These are phyloP conservation scores for Podospora fimiseda DNA, from an alignment of 495 filamentous ascomycete species.

Conservation along the genomic window DNA sequence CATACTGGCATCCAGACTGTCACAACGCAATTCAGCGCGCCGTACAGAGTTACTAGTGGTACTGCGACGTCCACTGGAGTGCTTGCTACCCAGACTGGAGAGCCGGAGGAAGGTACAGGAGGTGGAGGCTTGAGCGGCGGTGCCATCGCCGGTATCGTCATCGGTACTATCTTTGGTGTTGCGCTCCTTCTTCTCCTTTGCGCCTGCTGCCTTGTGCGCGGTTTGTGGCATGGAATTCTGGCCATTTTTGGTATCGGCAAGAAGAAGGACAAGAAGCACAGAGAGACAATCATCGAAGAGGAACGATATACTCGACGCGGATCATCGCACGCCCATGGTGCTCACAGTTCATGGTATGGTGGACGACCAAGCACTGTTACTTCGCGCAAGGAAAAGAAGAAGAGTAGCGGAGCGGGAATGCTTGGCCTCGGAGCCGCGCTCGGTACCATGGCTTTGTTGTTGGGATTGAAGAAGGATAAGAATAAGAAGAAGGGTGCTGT, in stretches of 20 bases:
- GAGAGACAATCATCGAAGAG: slow-evolving; percentile 57
- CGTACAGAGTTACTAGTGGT: slow-evolving; percentile 65
- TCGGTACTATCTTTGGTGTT: slow-evolving; percentile 74
- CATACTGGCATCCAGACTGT: slow-evolving; percentile 26
- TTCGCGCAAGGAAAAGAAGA: slow-evolving; percentile 44
- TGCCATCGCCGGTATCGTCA: slow-evolving; percentile 92
- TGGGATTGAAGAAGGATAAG: slow-evolving; percentile 69
- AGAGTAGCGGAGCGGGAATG: slow-evolving; percentile 42
- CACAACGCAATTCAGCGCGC: slow-evolving; percentile 50
- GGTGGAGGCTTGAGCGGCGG: slow-evolving; percentile 61
- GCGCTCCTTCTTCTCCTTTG: slow-evolving; percentile 66
- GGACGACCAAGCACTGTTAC: slow-evolving; percentile 47
- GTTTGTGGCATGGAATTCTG: slow-evolving; percentile 55
- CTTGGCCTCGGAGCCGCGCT: slow-evolving; percentile 57
- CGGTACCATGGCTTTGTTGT: slow-evolving; percentile 59
- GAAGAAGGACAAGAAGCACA: slow-evolving; percentile 40
- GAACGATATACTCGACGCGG: slow-evolving; percentile 57
- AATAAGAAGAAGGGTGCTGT: slow-evolving; percentile 36
- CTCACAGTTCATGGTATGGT: slow-evolving; percentile 62
- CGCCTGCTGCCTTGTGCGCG: slow-evolving; percentile 65
- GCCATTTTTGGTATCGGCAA: slow-evolving; percentile 59
- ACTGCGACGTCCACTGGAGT: slow-evolving; percentile 30
- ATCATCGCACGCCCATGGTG: slow-evolving; percentile 29
- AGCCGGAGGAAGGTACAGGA: slow-evolving; percentile 19
- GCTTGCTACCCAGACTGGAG: slow-evolving; percentile 40